phyloP scores from a whole-genome alignment of 176 grass and related monocot genomes.

The Alloteropsis semialata region DNA sequence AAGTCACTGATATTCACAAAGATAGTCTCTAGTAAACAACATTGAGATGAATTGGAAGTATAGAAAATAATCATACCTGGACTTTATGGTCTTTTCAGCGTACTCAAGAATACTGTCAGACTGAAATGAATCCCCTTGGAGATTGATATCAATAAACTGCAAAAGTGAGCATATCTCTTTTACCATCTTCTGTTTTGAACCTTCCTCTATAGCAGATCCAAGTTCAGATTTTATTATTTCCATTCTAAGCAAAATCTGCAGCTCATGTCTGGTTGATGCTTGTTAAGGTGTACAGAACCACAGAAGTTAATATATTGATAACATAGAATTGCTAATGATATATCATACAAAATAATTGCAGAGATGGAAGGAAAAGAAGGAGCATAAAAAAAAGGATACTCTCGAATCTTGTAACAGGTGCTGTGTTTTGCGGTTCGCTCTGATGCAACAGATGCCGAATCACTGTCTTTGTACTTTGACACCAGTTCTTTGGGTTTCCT shows the following conservation, averaged over 20 bases:
- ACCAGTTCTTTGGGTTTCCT: conserved; percentile 81
- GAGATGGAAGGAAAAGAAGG: conserved; percentile 16
- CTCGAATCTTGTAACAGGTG: conserved; percentile 72
- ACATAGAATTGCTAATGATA: neutral
- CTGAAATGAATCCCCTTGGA: conserved; percentile 73
- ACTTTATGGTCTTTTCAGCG: conserved; percentile 82
- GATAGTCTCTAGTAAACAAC: neutral
- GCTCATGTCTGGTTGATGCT: conserved; percentile 63
- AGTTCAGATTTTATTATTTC: conserved; percentile 74
- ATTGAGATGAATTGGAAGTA: neutral
- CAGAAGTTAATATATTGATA: neutral
- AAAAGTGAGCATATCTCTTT: conserved; percentile 90
- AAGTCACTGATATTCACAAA: neutral
- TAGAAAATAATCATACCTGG: conserved; percentile 51
- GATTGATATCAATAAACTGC: conserved; percentile 89
- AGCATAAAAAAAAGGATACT: conserved; percentile 73
- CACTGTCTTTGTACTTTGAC: conserved; percentile 54
- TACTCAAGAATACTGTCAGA: conserved; percentile 67
- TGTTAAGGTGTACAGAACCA: conserved; percentile 52
- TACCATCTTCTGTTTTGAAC: conserved; percentile 80
- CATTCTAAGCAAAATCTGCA: conserved; percentile 94
- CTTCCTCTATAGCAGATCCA: conserved; percentile 55
- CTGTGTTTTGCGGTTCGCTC: conserved; percentile 29
- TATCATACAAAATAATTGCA: conserved; percentile 29
- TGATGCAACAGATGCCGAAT: conserved; percentile 28